Base-by-base conservation (phyloP, 1,284 basidiomycete species). In the Cutaneotrichosporon sp. region DNA sequence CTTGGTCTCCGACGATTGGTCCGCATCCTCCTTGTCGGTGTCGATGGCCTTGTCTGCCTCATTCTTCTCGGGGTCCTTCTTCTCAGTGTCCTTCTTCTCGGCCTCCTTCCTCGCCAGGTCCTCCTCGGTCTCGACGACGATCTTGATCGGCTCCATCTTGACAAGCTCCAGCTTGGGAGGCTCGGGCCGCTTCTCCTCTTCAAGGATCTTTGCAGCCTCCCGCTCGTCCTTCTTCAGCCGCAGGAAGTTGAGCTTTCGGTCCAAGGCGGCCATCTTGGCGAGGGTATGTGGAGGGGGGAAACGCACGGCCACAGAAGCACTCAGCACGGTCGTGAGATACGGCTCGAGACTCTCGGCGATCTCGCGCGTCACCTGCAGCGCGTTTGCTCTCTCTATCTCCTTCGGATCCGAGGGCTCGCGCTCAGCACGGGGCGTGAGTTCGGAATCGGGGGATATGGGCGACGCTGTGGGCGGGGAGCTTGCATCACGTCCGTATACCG, bases 201-300 rank as follows among this genome's bases (percentile, higher is more conserved):
- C 83, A 42, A 88, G 83, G 55, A 95, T 86, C 42, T 91, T 84
- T 67, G 90, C 90, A 61, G 82, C 81, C 66, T 83, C 82, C 47
- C 80, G 80, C 34, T 94, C 90, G 72, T 95, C 91, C 86, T 91
- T 91, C 34, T 85, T 86, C 53, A 83, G 82, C 67, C 90, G 89
- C 8, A 88, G 85, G 49, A 83, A 83, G 32, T 84, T 81, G 21
- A 96, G 84, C 63, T 87, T 84, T 34, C 88, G 86, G 71, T 96
- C 92, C 10, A 96, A 82, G 69, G 91, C 87, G 70, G 90, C 90
- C 91, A 97, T 94, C 65, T 86, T 85, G 5, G 86, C 84, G 38
- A 98, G 86, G 2, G 92, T 90, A 72, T 90, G 88, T 1, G 95
- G 95, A 16, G 94, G 93, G 14, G 89, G 89, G 76, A 96, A 94